A percentile compares a stretch with the other conserved stretches of the same genome.
These are phyloP conservation scores for Fonsecaea monophora DNA, from an alignment of 2,329 filamentous ascomycete genomes.

Conservation along the genomic window DNA sequence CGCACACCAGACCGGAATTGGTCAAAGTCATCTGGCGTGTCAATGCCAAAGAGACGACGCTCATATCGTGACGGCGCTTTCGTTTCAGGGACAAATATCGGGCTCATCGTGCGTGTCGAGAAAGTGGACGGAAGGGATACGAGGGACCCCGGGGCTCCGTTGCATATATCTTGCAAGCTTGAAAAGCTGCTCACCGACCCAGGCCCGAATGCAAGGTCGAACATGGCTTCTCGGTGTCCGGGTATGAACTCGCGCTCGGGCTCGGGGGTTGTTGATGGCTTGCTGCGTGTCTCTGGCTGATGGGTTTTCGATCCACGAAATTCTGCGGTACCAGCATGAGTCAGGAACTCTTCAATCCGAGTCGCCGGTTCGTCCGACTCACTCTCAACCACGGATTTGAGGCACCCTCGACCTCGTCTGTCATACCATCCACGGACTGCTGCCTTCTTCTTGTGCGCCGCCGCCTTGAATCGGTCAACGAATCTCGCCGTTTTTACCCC, in stretches of 20 bases:
- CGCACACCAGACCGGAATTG: conserved; percentile 13
- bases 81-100: not conserved
- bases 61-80: not conserved
- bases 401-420: conserved; percentile 6
- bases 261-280: not conserved
- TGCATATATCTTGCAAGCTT: not conserved
- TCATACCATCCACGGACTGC: conserved; percentile 14
- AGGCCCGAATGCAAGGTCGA: not conserved
- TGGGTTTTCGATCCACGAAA: conserved; percentile 3
- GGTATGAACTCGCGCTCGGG: not conserved
- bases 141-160: not conserved
- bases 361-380: conserved; percentile 12
- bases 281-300: not conserved
- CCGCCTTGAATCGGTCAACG: conserved; percentile 11
- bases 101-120: not conserved
- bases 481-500: not conserved
- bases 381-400: conserved; percentile 9
- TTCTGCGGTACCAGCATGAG: not conserved
- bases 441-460: conserved; percentile 17
- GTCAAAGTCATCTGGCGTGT: conserved; percentile 27
- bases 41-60: conserved; percentile 7
- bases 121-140: not conserved
- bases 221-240: not conserved
- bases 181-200: conserved; percentile 1
- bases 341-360: conserved; percentile 19